phyloP scores from a whole-genome alignment of 176 grass and related monocot genomes.

The Musa beccarii region DNA sequence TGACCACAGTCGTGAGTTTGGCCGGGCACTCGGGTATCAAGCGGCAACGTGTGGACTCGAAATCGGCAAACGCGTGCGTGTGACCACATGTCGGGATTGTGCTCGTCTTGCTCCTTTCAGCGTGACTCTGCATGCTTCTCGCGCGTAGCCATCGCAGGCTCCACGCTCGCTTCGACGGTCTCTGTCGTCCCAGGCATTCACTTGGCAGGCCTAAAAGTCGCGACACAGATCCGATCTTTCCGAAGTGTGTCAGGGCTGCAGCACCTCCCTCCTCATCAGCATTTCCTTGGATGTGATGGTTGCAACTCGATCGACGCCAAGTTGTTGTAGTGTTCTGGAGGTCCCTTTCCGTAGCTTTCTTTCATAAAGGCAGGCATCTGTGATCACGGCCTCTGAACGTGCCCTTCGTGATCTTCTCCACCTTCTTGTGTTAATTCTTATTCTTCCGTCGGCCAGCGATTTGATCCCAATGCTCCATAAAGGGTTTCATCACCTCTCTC shows the following conservation, averaged over 20 bases:
- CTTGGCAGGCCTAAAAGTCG: constrained; percentile 1
- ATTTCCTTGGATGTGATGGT: constrained; percentile 1
- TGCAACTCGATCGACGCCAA: not conserved
- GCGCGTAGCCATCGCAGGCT: not conserved
- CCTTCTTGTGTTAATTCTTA: not conserved
- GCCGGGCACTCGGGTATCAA: too few relatives aligned
- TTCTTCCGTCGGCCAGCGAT: not conserved
- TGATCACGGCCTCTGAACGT: constrained; percentile 11
- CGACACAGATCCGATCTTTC: constrained; percentile 14
- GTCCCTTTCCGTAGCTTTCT: constrained; percentile 16
- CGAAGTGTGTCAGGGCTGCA: not conserved
- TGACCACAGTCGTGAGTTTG: too few relatives aligned
- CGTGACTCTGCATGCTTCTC: constrained; percentile 7
- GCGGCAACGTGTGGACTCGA: too few relatives aligned
- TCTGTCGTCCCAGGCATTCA: not conserved
- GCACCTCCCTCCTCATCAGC: not conserved
- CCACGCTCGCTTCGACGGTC: not conserved
- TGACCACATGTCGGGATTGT: constrained; percentile 4
- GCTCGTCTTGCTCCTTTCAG: not conserved
- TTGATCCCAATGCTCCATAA: not conserved
- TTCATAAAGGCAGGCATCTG: constrained; percentile 14
- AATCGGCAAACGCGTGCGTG: too few relatives aligned
- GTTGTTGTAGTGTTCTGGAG: not conserved
- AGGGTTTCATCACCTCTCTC: not conserved
- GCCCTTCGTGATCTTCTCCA: constrained; percentile 9